phyloP scores from a whole-genome alignment of 2,329 filamentous ascomycete species.

The Metarhizium sp. region DNA sequence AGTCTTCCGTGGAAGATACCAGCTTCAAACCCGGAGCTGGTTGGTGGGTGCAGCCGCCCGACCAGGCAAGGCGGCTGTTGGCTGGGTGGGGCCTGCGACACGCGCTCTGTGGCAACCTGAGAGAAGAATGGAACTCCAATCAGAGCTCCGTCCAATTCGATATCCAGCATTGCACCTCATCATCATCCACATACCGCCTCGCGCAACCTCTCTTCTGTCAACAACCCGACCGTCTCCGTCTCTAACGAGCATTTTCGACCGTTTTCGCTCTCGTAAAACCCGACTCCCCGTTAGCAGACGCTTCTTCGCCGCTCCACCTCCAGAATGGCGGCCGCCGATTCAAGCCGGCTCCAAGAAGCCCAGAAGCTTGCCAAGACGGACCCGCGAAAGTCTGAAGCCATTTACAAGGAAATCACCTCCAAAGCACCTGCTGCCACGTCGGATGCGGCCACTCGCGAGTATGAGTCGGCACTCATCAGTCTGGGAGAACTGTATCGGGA shows the following conservation, averaged over 20 bases:
- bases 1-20: slow-evolving; percentile 4
- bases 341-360: slow-evolving; percentile 72
- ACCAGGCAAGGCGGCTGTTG: background rate
- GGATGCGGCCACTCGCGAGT: slow-evolving; percentile 82
- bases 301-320: background rate
- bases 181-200: background rate
- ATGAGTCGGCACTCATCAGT: slow-evolving; percentile 79
- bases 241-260: background rate
- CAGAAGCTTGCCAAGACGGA: slow-evolving; percentile 74
- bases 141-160: background rate
- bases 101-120: slow-evolving; percentile 27
- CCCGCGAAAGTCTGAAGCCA: slow-evolving; percentile 72
- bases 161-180: background rate
- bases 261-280: background rate
- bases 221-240: background rate
- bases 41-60: background rate
- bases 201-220: background rate
- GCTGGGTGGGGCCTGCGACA: background rate
- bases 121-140: background rate
- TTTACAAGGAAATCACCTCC: slow-evolving; percentile 84
- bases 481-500: slow-evolving; percentile 90
- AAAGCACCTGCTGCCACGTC: slow-evolving; percentile 73
- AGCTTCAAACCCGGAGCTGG: too few relatives aligned
- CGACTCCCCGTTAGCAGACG: background rate
- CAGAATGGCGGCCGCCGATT: slow-evolving; percentile 49